Evolutionary conservation across 2,329 filamentous ascomycete species (phyloP), one percentile per base, ranked within the genome.

Genomic region (Coniochaeta sp.): DNA sequence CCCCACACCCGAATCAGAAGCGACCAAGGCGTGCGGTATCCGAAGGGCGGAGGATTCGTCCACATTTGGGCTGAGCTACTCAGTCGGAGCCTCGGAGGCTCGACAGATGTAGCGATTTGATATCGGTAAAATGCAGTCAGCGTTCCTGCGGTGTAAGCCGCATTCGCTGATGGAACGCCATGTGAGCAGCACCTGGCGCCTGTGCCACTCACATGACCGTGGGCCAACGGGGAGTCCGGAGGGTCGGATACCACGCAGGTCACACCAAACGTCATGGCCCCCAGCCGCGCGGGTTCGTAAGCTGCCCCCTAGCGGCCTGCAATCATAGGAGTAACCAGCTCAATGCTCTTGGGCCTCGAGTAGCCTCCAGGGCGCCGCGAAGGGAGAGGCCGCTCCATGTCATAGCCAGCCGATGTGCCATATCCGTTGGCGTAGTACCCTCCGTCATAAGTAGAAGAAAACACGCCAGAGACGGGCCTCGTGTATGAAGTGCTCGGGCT

Each of bases 321-420:
- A 65, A 82, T 69, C 71, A 85, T 79, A 36, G 85, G 84, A 57
- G 84, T 86, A 52, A 87, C 83, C 24, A 87, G 76, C 72, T 87
- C 84, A 66, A 86, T 84, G 73, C 83, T 86, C 72, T 81, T 85
- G 36, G 83, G 82, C 55, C 84, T 77, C 64, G 81, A 77, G 71
- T 84, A 84, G 42, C 76, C 74, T 40, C 79, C 75, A 3, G 83
- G 81, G 57, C 79, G 77, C 55, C 84, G 78, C 10, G 78, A 77
- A 16, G 85, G 84, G 26, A 87, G 72, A 7, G 84, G 85, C 9
- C 84, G 76, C 63, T 86, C 83, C 65, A 77, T 74, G 54, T 74
- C 74, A 56, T 52, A 52, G 24, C 47, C 47, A 30, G 47, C 47
- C 16, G 47, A 52, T n/a, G 47, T 73, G 42, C 73, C 74, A 68